Evolutionary conservation across 2,329 filamentous ascomycete species (phyloP), one percentile per base, ranked within the genome.

Genomic region (Coniochaeta pulveracea): DNA sequence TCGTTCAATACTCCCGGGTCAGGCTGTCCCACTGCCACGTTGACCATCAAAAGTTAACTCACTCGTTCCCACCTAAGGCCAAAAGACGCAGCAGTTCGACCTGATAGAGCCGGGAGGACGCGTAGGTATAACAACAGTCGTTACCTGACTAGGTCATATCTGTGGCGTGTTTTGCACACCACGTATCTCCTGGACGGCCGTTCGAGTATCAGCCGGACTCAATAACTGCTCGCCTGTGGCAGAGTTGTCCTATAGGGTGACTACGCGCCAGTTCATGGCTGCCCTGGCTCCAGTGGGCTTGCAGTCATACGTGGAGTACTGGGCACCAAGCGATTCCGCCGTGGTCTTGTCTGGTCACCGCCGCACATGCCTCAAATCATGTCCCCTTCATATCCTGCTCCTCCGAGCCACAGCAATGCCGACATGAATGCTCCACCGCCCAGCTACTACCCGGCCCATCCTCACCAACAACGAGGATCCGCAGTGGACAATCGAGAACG

Each of bases 351-450:
- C 39, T 39, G 45, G 34, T 38, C 45, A 34, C 36, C 47, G 41
- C 45, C 40, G 43, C 51, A 43, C 43, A 58, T 58, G 53, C 57
- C 54, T 49, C 51, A 55, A 39, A 56, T 55, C 45, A 68, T 69
- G 63, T 57, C 66, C 41, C 64, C 66, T 46, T 62, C 65, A 41
- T 69, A 68, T 46, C 58, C 63, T 29, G 46, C 54, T 24, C 52
- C 58, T 40, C 56, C 58, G 37, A 54, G 61, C 41, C 53, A 53
- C 34, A 55, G 53, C 47, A 54, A 53, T 46, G 45, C 52, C 42
- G 59, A 61, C 33, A 57, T 62, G 53, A 56, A 59, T 36, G 49
- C 62, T 40, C 48, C 58, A 31, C 54, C 57, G 33, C 44, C 55
- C 33, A 49, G 51, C 36, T 67, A 58, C 37, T 56, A 56, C 18